Evolutionary conservation across 2,329 filamentous ascomycete genomes (phyloP).

Genomic region (Sporothrix humicola): DNA sequence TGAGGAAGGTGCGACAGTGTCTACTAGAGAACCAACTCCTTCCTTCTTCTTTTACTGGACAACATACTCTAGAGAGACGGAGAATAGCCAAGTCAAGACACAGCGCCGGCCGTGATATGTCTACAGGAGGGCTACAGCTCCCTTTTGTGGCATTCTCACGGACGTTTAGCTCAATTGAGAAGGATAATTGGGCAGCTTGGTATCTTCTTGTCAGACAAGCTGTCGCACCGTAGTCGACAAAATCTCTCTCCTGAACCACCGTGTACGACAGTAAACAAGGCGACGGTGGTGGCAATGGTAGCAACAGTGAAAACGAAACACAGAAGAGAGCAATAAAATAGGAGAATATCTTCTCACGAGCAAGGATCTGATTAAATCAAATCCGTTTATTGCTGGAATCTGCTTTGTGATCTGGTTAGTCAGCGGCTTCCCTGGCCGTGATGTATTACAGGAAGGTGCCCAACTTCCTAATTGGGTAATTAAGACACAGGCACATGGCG

Average conservation of each 20-base stretch:
- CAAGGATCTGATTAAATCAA: background rate
- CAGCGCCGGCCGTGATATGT: background rate
- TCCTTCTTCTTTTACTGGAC: background rate
- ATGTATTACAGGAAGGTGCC: constrained; percentile 17
- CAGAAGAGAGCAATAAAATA: background rate
- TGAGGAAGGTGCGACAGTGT: background rate
- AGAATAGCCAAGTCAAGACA: background rate
- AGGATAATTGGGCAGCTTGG: background rate
- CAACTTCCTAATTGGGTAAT: constrained; percentile 23
- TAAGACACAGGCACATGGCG: background rate
- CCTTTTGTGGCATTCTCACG: background rate
- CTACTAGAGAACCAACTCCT: background rate
- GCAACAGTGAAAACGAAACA: background rate
- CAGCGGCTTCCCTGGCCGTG: constrained; percentile 3
- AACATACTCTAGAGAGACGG: background rate
- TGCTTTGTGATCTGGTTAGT: background rate
- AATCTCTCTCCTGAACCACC: background rate
- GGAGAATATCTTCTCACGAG: background rate
- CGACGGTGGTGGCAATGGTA: background rate
- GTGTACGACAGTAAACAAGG: background rate
- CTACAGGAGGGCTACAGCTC: background rate
- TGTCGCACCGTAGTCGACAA: background rate
- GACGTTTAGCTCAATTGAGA: background rate
- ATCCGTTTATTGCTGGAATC: background rate
- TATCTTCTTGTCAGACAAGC: background rate